Conservation (phyloP, 805 yeast genomes). For the Isabelozyma rhagii region DNA sequence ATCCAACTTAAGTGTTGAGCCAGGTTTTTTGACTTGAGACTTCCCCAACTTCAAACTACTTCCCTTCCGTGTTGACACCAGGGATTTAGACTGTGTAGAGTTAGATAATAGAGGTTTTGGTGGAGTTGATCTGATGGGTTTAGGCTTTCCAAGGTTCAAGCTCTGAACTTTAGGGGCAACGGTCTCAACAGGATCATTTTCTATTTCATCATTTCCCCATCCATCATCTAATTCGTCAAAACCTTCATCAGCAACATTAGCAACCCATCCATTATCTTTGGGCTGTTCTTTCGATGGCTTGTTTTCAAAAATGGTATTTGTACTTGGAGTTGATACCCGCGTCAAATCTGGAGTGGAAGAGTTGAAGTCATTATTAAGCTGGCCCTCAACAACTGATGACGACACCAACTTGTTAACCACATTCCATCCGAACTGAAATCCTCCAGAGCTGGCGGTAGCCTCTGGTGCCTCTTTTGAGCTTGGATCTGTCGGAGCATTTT, state of each 20-base stretch:
- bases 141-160: neutral
- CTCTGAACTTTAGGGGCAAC: neutral
- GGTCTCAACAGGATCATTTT: conserved; percentile 5
- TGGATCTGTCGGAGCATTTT: conserved; percentile 14
- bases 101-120: neutral
- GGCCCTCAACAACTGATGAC: conserved; percentile 26
- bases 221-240: conserved; percentile 20
- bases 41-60: conserved; percentile 17
- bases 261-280: neutral
- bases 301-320: neutral
- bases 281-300: neutral
- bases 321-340: conserved; percentile 23
- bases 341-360: conserved; percentile 36
- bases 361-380: conserved; percentile 34
- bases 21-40: conserved; percentile 11
- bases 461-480: conserved; percentile 3
- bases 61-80: neutral
- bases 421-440: conserved; percentile 33
- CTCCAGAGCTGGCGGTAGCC: conserved; percentile 4
- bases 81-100: neutral
- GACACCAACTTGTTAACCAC: conserved; percentile 34
- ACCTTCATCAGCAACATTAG: conserved; percentile 9
- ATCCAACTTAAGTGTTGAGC: conserved; percentile 23
- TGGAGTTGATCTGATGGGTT: neutral
- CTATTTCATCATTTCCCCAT: conserved; percentile 15